Base-by-base conservation (phyloP, 192 early-diverging fungal genomes). In the Chytriomyces sp. region DNA sequence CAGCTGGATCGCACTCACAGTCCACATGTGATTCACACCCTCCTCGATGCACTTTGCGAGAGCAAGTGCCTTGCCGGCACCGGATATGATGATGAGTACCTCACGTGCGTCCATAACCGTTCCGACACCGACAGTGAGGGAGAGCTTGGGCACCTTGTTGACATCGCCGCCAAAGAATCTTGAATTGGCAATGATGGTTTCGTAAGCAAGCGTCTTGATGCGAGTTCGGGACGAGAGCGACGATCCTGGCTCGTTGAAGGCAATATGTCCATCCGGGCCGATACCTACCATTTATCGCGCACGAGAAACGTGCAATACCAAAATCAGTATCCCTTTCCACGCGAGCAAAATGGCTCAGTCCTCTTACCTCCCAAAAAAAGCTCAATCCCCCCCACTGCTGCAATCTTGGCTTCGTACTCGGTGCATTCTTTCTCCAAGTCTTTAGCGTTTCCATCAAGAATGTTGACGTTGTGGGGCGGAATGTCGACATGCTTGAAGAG, bases 1-100 rank as follows among this genome's bases (percentile, higher is more conserved):
- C 31, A 89, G 79, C 78, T 93, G 91, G 79, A 93, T 89, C 57
- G 91, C 92, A 31, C 90, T 92, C 37, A 94, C 91, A 28, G 91
- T 92, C 90, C 90, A 94, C 91, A 93, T 93, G 80, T 93, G 91
- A 83, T 94, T 94, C 52, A 94, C 89, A 28, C 91, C 89, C 71
- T 89, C 87, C 52, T 89, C 92, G 69, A 93, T 91, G 77, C 91
- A 92, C 81, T 93, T 92, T 60, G 91, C 90, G 49, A 93, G 80
- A 2, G 92, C 91, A 55, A 90, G 79, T 25, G 91, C 90, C 78
- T 94, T 94, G 78, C 90, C 89, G 34, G 93, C 93, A 61, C 93
- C 93, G 40, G 91, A 93, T 71, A 94, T 94, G 74, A 94, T 89
- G 32, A 94, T 82, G 55, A 90, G 83, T 19, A 94, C 91, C 75